Base-by-base conservation (phyloP, 441 rosid species). In the Dalechampia spathulata region DNA sequence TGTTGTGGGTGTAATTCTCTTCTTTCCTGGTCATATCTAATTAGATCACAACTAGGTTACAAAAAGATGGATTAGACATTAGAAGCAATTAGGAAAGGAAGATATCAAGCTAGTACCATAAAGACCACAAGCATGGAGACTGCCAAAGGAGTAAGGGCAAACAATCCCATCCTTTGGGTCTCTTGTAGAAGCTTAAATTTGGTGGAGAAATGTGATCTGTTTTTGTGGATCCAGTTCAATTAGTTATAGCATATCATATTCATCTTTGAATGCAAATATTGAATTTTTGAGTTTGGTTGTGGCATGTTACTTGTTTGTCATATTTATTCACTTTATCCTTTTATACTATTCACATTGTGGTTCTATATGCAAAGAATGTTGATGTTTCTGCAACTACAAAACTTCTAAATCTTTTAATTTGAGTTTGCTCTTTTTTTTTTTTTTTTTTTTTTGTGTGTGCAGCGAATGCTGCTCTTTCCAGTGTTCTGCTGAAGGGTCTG, bases 381-480 rank as follows among this genome's bases (percentile, higher is more conserved):
- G 2, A 44, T 44, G 48, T 47, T 16, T 23, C 25, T 47, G 51
- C 27, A 47, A 47, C 28, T 23, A 28, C 43, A 34, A 21, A 42
- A 42, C 15, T 8, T 28, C 28, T 51, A 13, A 22, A n/a, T 14
- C 16, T 49, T 45, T 39, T 28, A 41, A 22, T 21, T 57, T 38
- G 20, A 67, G 12, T 30, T 8, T 14, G 20, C 34, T 48, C 30
- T 39, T n/a, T 26, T 28, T 32, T 52, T 49, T 65, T 14, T 40
- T 61, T 47, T 53, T 14, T 63, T 20, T 57, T 60, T 69, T 56
- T 43, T 55, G 4, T 67, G 11, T 68, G 71, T 67, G 76, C 85
- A 94, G 99, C 58, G 86, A 82, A 44, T 74, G 74, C 68, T 94
- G 96, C 75, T 49, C 70, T 70, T 85, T 83, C 62, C 65, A 70